Evolutionary conservation across 164 flowering plant genomes (phyloP).

Genomic region (Chimonanthus salicifolius): DNA sequence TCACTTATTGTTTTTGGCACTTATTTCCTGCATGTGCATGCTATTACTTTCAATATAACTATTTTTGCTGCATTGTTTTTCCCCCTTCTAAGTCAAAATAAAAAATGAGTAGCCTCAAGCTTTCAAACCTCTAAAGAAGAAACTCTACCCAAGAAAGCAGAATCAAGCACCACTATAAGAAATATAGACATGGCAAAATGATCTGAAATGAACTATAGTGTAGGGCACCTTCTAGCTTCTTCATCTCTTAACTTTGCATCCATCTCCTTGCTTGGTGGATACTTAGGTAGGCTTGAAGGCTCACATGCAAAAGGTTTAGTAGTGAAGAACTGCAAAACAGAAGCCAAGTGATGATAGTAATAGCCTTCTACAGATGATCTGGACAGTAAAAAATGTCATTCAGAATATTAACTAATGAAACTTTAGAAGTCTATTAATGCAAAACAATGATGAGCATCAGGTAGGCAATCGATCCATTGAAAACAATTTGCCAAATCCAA

Average conservation of each 20-base stretch:
- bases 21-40: too few relatives aligned
- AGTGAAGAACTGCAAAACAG: constrained; percentile 60
- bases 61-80: too few relatives aligned
- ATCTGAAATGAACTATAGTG: not conserved
- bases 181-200: not conserved
- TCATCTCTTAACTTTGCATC: constrained; percentile 93
- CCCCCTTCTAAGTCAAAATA: too few relatives aligned
- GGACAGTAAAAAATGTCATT: not conserved
- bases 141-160: not conserved
- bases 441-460: too few relatives aligned
- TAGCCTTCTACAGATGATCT: not conserved
- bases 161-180: not conserved
- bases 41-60: too few relatives aligned
- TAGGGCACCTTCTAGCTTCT: constrained; percentile 78
- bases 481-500: too few relatives aligned
- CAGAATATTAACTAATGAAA: not conserved
- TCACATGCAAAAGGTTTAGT: constrained; percentile 88
- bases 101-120: not conserved
- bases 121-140: not conserved
- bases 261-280: constrained; percentile 97
- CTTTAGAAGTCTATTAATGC: not conserved
- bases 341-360: constrained; percentile 4
- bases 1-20: too few relatives aligned
- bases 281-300: constrained; percentile 87
- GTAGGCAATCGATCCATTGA: too few relatives aligned